Evolutionary conservation across 2,329 filamentous ascomycete genomes (phyloP).

Genomic region (Cytospora schulzeri): DNA sequence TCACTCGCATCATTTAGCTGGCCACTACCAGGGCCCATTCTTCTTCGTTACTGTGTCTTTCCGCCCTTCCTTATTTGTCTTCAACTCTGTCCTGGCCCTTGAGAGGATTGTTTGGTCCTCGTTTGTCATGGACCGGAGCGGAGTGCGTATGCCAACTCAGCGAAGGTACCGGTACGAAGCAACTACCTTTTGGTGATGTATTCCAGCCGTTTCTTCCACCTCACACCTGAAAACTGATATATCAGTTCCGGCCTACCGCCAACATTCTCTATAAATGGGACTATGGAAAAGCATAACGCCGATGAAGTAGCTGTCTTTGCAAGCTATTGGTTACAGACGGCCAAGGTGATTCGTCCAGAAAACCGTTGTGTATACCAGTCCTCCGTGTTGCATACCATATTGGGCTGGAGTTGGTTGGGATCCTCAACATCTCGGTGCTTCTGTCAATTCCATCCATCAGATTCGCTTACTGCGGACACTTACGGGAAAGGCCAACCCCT

Average conservation of each 20-base stretch:
- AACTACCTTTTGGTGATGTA: slow-evolving; percentile 9
- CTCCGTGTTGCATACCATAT: slow-evolving; percentile 2
- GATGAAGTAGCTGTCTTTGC: neutral
- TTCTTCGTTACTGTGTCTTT: neutral
- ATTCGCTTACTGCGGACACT: slow-evolving; percentile 6
- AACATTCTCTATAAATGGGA: neutral
- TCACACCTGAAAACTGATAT: slow-evolving; percentile 5
- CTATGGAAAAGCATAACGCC: neutral
- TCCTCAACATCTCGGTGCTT: neutral
- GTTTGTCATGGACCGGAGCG: neutral
- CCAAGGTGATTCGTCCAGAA: neutral
- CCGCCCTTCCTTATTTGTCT: neutral
- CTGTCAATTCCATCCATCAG: slow-evolving; percentile 10
- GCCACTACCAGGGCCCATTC: neutral
- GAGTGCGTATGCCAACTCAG: neutral
- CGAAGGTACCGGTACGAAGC: slow-evolving; percentile 15
- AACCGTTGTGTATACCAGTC: neutral
- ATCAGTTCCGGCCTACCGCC: slow-evolving; percentile 7
- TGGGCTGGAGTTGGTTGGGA: neutral
- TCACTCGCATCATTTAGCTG: neutral
- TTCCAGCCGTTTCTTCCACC: neutral
- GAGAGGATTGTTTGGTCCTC: neutral
- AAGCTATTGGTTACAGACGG: neutral
- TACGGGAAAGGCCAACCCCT: neutral
- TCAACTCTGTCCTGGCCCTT: neutral